A percentile compares a stretch with the other conserved stretches of the same genome.
These are phyloP conservation scores for Cryptococcus deneoformans DNA, from an alignment of 1,284 basidiomycete species.

Conservation along the genomic window DNA sequence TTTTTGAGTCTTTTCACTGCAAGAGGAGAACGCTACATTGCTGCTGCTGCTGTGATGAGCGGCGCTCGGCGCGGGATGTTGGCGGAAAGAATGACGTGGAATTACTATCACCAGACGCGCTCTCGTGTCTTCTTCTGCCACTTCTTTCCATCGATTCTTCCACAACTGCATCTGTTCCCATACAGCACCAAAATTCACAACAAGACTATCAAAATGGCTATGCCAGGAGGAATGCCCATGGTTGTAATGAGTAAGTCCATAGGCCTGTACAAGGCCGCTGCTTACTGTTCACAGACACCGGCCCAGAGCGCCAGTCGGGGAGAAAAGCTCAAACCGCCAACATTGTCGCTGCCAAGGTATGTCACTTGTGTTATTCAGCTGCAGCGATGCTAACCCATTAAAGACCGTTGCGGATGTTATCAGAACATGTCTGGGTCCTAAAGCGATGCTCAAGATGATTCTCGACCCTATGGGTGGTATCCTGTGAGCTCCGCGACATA, in stretches of 20 bases:
- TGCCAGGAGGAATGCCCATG: constrained; percentile 48
- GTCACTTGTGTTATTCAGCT: constrained; percentile 16
- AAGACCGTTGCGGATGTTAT: constrained; percentile 99
- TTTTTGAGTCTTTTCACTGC: no score
- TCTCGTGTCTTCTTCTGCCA: constrained; percentile 10
- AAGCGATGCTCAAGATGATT: constrained; percentile 99
- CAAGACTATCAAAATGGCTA: constrained; percentile 17
- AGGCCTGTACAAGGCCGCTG: constrained; percentile 4
- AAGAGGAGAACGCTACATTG: not conserved
- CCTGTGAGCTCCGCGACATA: constrained; percentile 57
- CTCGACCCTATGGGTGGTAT: constrained; percentile 98
- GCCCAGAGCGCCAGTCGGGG: constrained; percentile 88
- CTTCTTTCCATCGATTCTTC: not conserved
- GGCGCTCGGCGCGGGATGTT: constrained; percentile 66
- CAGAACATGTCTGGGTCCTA: constrained; percentile 93
- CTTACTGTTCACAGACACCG: constrained; percentile 63
- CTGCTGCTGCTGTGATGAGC: constrained; percentile 64
- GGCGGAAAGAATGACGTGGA: not conserved
- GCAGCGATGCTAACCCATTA: not conserved
- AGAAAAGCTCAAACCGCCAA: constrained; percentile 96
- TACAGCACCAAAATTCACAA: constrained; percentile 1
- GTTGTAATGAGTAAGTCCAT: constrained; percentile 53
- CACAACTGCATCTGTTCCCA: constrained; percentile 5
- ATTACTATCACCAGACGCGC: constrained; percentile 6
- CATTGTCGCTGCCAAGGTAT: constrained; percentile 93